Evolutionary conservation across 805 yeast species (phyloP), one percentile per base, ranked within the genome.

Genomic region (Kodamaea kakaduensis): DNA sequence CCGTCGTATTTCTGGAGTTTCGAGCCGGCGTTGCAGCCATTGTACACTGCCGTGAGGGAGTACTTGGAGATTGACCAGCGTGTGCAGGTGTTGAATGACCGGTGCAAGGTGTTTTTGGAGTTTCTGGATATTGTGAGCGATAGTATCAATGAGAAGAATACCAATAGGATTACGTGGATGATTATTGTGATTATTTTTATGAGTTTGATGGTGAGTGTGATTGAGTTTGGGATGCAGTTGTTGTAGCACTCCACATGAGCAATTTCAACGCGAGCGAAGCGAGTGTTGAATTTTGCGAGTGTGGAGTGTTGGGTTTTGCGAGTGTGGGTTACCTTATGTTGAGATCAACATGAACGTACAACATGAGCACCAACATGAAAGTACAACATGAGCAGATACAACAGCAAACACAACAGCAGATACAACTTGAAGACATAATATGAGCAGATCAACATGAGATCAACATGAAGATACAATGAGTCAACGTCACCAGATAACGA

Each of bases 1-100:
- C 98, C 98, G 0, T 96, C 87, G 43, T 88, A 86, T 52, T 93
- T 93, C 58, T 93, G 98, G 98, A 84, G 89, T 19, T 33, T 74
- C 43, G 98, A 93, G 60, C 98, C 98, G 4, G 89, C 95, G 24
- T 71, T 93, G 45, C 95, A 90, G 55, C 97, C 97, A 3, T 65
- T 93, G 26, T 93, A 93, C 58, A 70, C 71, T 22, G 97, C 97
- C 1, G 80, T 89, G 38, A 65, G 96, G 40, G 96, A 93, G 45
- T 93, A 93, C 51, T 64, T 93, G 38, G 98, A 93, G 59, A 89
- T 93, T 43, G 97, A 90, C 54, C 96, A 86, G 59, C 67, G 98
- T 36, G 96, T 90, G 19, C 89, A 85, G 52, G 96, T 93, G 4
- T 69, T 93, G 32, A 93, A 93, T 50, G 97, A 90, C 55, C 67